Evolutionary conservation across 2,329 filamentous ascomycete species (phyloP).

Genomic region (Monilinia polystroma): DNA sequence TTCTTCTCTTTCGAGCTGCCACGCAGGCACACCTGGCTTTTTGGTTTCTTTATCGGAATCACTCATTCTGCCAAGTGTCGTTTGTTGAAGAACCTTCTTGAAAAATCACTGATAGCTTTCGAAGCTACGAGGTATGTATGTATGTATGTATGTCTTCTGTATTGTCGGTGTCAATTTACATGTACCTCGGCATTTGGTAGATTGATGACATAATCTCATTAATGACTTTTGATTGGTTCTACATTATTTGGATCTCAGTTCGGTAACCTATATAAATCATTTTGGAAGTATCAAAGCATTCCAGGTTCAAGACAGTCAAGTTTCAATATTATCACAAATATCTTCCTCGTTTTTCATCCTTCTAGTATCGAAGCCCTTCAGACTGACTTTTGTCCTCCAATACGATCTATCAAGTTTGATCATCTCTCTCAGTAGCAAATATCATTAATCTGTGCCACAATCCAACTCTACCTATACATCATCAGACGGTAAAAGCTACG

Average conservation of each 20-base stretch:
- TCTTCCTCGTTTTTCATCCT: background rate
- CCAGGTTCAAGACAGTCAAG: background rate
- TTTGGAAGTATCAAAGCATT: slow-evolving; percentile 11
- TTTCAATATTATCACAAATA: background rate
- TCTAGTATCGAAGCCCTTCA: background rate
- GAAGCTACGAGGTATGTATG: background rate
- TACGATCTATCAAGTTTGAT: background rate
- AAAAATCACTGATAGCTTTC: background rate
- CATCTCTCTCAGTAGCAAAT: background rate
- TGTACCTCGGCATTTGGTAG: slow-evolving; percentile 23
- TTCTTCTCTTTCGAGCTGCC: slow-evolving; percentile 31
- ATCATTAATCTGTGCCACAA: slow-evolving; percentile 16
- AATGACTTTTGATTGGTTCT: slow-evolving; percentile 8
- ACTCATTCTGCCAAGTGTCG: slow-evolving; percentile 31
- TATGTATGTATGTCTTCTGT: background rate
- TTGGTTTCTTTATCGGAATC: slow-evolving; percentile 33
- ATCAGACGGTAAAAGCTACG: background rate
- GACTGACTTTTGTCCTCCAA: background rate
- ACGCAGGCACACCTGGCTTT: slow-evolving; percentile 31
- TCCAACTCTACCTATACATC: slow-evolving; percentile 16
- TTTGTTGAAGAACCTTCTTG: slow-evolving; percentile 15
- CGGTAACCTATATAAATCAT: background rate
- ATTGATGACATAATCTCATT: slow-evolving; percentile 29
- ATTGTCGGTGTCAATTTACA: slow-evolving; percentile 18
- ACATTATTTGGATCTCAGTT: background rate